Base-by-base conservation (phyloP, 192 early-diverging fungal species). In the Mortierella hygrophila region DNA sequence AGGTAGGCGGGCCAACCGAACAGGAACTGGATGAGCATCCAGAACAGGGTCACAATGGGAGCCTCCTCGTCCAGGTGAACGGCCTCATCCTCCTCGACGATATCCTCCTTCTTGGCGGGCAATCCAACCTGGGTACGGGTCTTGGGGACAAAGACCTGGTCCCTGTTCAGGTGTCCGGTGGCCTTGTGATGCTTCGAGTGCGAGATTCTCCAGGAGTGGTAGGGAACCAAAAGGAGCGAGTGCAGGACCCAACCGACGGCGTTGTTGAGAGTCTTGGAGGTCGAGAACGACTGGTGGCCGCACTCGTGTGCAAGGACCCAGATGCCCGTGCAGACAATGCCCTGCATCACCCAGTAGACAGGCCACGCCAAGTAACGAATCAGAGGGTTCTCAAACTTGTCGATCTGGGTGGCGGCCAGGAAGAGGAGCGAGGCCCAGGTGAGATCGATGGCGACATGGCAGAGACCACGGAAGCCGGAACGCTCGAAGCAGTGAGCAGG, bases 241-340 rank as follows among this genome's bases (percentile, higher is more conserved):
- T 99, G 98, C 77, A 99, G 89, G 44, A 99, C 89, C 89, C 91
- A 97, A 0, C 98, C 98, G 68, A 97, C 96, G 37, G 92, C 84
- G 87, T 98, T 95, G 91, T 98, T 97, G 85, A 98, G 88, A n/a
- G 92, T 90, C 72, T 92, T 92, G 90, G 94, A 94, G 47, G 94
- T 90, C n/a, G 96, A 96, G 91, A 97, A 99, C 4, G 94, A 92
- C 69, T 95, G 95, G 79, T 99, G 98, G 37, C 98, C 98, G 80
- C 98, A 99, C 89, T 99, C 98, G 82, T 98, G 94, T 44, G 93
- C 94, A 69, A 95, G 89, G 26, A 97, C 96, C 98, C 98, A 99
- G 57, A 97, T 55, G 41, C 98, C 98, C 41, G 97, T 98, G 79
- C 92, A 89, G 10, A 97, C 95, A 52, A 95, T 90, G 46, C 98